Evolutionary conservation across 2,329 filamentous ascomycete species (phyloP), one percentile per base, ranked within the genome.

Genomic region (Sporothrix inflata): DNA sequence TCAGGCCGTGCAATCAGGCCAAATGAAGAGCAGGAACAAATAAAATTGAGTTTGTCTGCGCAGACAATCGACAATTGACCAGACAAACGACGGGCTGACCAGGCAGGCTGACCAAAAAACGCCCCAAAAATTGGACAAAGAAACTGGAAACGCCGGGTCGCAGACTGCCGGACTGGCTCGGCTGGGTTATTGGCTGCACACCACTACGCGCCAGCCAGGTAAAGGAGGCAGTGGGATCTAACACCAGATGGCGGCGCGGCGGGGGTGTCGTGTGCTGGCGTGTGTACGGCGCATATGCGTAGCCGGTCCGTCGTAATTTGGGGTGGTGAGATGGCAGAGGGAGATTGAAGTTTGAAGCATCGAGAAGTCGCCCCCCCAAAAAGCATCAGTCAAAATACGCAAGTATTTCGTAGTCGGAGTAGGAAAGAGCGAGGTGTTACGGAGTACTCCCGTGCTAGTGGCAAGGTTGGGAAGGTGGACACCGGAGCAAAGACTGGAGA

Each of bases 381-480:
- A 47, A 55, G 30, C 21, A 42, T 30, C 45, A 27, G 49, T n/a
- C 47, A 42, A 38, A 51, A 40, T 27, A 67, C 42, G 24, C 63
- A 49, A 11, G 45, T 49, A 34, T 51, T 66, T 45, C 38, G 21
- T 45, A 65, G 27, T 12, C 60, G n/a, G 24, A 45, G 19, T 11
- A 49, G 40, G 40, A 55, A 47, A 49, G 49, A 57, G 45, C 51
- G 60, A 42, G 34, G 38, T 38, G n/a, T n/a, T n/a, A n/a, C n/a
- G n/a, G n/a, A n/a, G n/a, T n/a, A n/a, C n/a, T n/a, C n/a, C 51
- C 21, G n/a, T 14, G 24, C 40, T 27, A 14, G 67, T 57, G 67
- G 51, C 34, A 69, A 60, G 67, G 49, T 65, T 69, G 51, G 67
- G 51, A 69, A 69, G 51, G 66, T 69, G 66, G 49, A 53, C 65